Evolutionary conservation across 2,329 filamentous ascomycete species (phyloP).

Genomic region (Fusarium sublunatum): DNA sequence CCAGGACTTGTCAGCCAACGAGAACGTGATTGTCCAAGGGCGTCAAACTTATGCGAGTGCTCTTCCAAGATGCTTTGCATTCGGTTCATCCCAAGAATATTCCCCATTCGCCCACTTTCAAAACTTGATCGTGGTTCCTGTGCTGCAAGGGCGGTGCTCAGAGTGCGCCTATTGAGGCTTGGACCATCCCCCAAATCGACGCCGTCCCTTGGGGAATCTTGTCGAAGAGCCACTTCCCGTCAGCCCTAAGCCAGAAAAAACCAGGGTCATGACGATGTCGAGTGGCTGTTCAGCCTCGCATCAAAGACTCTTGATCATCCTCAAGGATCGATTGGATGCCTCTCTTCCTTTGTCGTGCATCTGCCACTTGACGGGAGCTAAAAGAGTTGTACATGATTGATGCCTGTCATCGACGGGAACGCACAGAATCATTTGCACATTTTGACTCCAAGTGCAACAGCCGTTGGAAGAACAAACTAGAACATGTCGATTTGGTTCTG

Average conservation of each 20-base stretch:
- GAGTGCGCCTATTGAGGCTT: conserved; percentile 40
- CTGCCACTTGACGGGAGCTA: conserved; percentile 41
- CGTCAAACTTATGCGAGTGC: conserved; percentile 38
- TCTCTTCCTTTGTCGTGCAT: conserved; percentile 39
- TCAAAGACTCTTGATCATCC: conserved; percentile 23
- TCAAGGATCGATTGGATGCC: conserved; percentile 43
- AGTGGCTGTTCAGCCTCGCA: conserved; percentile 42
- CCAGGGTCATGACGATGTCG: neutral
- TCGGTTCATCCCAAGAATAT: conserved; percentile 25
- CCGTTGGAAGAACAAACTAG: conserved; percentile 11
- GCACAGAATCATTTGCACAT: conserved; percentile 3
- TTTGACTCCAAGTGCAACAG: conserved; percentile 8
- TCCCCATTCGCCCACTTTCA: conserved; percentile 1
- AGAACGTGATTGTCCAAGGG: conserved; percentile 9
- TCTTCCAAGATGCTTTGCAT: conserved; percentile 33
- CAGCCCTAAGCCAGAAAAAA: conserved; percentile 17
- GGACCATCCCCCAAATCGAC: conserved; percentile 15
- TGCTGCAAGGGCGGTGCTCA: conserved; percentile 37
- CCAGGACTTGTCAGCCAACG: conserved; percentile 15
- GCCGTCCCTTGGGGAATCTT: conserved; percentile 10
- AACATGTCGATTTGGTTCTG: conserved; percentile 5
- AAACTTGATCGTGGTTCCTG: conserved; percentile 1
- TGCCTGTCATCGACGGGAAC: conserved; percentile 24
- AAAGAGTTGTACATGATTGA: conserved; percentile 24
- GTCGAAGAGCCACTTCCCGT: conserved; percentile 9